Base-by-base conservation (phyloP, 177 flowering plant species). In the Vitis hybrid region DNA sequence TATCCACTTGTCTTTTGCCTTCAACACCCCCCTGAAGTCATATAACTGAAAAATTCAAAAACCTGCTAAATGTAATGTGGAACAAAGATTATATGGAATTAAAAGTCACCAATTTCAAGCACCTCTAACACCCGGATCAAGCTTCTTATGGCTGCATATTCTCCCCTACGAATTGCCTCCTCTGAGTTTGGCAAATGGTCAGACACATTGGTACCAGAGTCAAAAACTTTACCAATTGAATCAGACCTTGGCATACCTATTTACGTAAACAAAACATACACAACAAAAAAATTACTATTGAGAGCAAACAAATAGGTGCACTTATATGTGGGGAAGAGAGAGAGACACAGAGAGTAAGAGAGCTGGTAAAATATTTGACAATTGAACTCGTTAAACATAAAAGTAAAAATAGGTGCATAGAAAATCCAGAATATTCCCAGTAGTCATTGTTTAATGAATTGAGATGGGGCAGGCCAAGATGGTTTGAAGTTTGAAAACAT, bases 1-100 rank as follows among this genome's bases (percentile, higher is more conserved):
- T 86, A 80, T 94, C 98, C 60, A 94, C 98, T 78, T 92, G 98
- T 73, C 88, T 87, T 82, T 94, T 94, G 65, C 97, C 97, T 83
- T 92, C 97, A 61, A 91, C 91, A 71, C 98, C 98, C 74, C 98
- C 98, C 98, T 94, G 78, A 56, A 78, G 59, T 71, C 66, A 79
- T 69, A 62, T 39, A 26, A 72, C 9, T 51, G 71, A 74, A 60
- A 70, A 65, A 62, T 49, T 72, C 64, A 66, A 66, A 54, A 23
- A 67, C 51, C 18, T 34, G 65, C 11, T 11, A 55, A 61, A 56
- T 8, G 8, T 19, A 60, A 32, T 13, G 15, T 34, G 23, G 74
- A 2, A 32, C 9, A 15, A 21, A 64, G 13, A 2, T 2, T 21
- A 66, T 19, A 60, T 49, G 11, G 23, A 32, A 32, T 68, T 54